phyloP scores from a whole-genome alignment of 257 asterid species.

The Capsicum rhomboideum region DNA sequence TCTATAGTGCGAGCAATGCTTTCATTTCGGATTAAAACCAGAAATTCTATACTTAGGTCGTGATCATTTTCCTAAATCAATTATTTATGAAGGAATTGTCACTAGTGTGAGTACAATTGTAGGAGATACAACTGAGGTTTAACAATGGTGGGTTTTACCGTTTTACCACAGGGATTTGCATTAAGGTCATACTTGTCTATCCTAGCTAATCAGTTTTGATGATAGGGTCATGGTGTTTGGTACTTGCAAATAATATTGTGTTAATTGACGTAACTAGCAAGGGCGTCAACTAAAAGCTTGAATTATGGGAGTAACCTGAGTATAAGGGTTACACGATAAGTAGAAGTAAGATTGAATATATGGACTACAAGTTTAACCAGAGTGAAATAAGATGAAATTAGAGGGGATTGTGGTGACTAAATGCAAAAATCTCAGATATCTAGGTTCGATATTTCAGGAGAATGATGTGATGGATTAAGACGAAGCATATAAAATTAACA shows the following conservation, averaged over 20 bases:
- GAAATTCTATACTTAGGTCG: not conserved
- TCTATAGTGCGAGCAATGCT: not conserved
- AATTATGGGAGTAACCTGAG: not conserved
- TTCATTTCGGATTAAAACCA: not conserved
- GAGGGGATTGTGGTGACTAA: not conserved
- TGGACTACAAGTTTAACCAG: not conserved
- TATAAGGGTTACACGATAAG: not conserved
- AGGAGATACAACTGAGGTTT: not conserved
- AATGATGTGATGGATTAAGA: not conserved
- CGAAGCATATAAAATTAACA: not conserved
- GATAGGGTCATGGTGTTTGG: not conserved
- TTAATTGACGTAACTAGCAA: not conserved
- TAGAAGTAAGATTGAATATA: not conserved
- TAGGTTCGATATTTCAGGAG: not conserved
- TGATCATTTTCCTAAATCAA: not conserved
- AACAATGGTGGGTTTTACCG: not conserved
- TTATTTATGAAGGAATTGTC: not conserved
- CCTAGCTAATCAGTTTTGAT: not conserved
- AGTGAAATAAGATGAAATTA: not conserved
- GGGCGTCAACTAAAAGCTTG: not conserved
- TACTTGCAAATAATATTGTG: not conserved
- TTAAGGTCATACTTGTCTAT: not conserved
- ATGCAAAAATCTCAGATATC: not conserved
- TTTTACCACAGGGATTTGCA: not conserved
- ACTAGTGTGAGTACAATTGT: not conserved